phyloP scores from a whole-genome alignment of 2,329 filamentous ascomycete species.

The Alternaria conjuncta region DNA sequence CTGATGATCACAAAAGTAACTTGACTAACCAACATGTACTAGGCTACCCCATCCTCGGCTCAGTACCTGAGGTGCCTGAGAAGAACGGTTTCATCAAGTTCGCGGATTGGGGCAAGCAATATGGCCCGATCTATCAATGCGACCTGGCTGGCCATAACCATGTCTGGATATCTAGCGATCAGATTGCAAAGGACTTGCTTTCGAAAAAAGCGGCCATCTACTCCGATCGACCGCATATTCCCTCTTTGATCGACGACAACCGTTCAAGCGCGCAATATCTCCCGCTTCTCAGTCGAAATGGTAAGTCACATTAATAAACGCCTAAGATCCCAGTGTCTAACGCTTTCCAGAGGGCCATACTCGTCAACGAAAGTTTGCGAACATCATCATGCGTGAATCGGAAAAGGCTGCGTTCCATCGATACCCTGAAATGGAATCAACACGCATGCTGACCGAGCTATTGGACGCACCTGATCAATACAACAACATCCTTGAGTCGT shows the following conservation, averaged over 20 bases:
- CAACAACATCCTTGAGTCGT: conserved; percentile 54
- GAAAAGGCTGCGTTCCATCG: conserved; percentile 50
- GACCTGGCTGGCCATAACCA: conserved; percentile 54
- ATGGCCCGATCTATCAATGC: conserved; percentile 55
- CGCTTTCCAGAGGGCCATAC: conserved; percentile 45
- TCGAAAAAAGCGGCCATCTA: conserved; percentile 55
- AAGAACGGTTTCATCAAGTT: conserved; percentile 55
- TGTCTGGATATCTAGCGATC: conserved; percentile 54
- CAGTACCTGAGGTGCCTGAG: conserved; percentile 52
- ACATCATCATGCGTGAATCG: conserved; percentile 54
- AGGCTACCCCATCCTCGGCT: conserved; percentile 54
- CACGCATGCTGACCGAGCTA: conserved; percentile 54
- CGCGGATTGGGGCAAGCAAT: conserved; percentile 54
- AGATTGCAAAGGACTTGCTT: conserved; percentile 52
- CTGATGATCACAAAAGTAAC: background rate
- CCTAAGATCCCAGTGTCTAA: conserved; percentile 18
- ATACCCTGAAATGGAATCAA: conserved; percentile 55
- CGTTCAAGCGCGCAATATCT: conserved; percentile 55
- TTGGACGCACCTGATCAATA: conserved; percentile 52
- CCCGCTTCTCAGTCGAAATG: conserved; percentile 53
- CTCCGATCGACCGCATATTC: conserved; percentile 55
- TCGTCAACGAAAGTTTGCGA: conserved; percentile 54
- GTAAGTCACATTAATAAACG: conserved; percentile 25
- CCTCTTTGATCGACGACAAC: conserved; percentile 53
- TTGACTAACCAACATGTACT: conserved; percentile 15